Conservation (phyloP, 1,284 basidiomycete species). For the Leccinum solheimii region DNA sequence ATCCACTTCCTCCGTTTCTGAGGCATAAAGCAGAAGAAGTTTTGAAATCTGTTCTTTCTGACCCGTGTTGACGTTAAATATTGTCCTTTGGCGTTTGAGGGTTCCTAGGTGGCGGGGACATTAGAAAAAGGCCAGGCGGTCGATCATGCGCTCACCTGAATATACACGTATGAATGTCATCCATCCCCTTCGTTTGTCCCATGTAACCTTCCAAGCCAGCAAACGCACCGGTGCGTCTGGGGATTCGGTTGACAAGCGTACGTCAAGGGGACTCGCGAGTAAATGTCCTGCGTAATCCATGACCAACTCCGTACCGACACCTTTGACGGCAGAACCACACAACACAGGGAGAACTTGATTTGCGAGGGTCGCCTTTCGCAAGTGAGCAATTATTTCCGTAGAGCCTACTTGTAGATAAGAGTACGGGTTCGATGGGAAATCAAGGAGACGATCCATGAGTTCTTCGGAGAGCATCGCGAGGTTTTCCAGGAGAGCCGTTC, state of each 20-base stretch:
- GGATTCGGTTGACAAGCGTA: slow-evolving; percentile 45
- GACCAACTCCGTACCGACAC: slow-evolving; percentile 79
- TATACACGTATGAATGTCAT: slow-evolving; percentile 91
- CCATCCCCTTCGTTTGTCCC: slow-evolving; percentile 84
- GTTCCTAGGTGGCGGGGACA: slow-evolving; percentile 48
- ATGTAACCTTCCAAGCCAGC: slow-evolving; percentile 88
- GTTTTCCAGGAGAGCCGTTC: slow-evolving; percentile 71
- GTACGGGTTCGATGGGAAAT: slow-evolving; percentile 54
- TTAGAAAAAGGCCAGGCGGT: neutral
- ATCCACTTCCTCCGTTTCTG: slow-evolving; percentile 79
- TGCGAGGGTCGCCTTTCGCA: slow-evolving; percentile 67
- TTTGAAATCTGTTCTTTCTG: slow-evolving; percentile 75
- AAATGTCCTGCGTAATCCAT: slow-evolving; percentile 82
- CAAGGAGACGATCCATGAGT: slow-evolving; percentile 70
- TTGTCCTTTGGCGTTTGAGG: slow-evolving; percentile 58
- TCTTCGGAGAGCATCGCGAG: slow-evolving; percentile 79
- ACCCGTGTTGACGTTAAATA: slow-evolving; percentile 71
- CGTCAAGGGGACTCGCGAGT: slow-evolving; percentile 76
- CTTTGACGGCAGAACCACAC: slow-evolving; percentile 80
- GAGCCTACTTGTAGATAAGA: slow-evolving; percentile 62
- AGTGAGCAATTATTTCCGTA: slow-evolving; percentile 54
- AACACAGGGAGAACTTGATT: slow-evolving; percentile 77
- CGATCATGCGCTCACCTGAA: slow-evolving; percentile 55
- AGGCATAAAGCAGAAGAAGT: slow-evolving; percentile 80
- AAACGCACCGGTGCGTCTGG: slow-evolving; percentile 56